Percentiles rank a stretch among this genome's conserved stretches.
phyloP scores from a whole-genome alignment of 2,329 filamentous ascomycete species.

The Zymoseptoria crescenta region DNA sequence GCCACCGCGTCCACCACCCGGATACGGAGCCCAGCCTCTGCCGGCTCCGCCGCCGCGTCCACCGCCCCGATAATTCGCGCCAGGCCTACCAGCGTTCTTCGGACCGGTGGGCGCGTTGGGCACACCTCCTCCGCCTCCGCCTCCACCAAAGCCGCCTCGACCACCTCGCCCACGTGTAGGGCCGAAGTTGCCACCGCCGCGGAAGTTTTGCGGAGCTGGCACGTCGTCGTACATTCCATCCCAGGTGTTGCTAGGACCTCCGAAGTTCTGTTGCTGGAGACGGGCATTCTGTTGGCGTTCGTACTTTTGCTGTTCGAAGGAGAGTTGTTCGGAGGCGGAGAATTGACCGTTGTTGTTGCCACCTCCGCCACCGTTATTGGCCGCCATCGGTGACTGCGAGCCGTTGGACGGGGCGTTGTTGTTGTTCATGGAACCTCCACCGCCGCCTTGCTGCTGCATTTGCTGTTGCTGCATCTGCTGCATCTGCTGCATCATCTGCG shows the following conservation, averaged over 20 bases:
- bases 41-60: constrained; percentile 54
- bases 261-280: constrained; percentile 34
- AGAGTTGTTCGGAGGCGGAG: constrained; percentile 63
- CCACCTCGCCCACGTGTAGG: constrained; percentile 37
- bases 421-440: constrained; percentile 25
- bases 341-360: constrained; percentile 10
- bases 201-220: constrained; percentile 65
- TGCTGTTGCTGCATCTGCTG: constrained; percentile 36
- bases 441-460: constrained; percentile 29
- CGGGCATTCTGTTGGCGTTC: constrained; percentile 59
- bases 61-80: constrained; percentile 88
- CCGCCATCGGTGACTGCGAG: constrained; percentile 13
- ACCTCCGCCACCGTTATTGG: constrained; percentile 35
- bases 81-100: constrained; percentile 86
- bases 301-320: constrained; percentile 72
- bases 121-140: not conserved
- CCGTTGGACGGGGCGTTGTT: not conserved
- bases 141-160: constrained; percentile 20
- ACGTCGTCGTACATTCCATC: constrained; percentile 98
- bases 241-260: constrained; percentile 57
- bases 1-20: not conserved
- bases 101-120: constrained; percentile 88
- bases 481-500: constrained; percentile 41
- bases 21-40: constrained; percentile 13
- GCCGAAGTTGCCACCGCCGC: constrained; percentile 37